Evolutionary conservation across 257 asterid species (phyloP), one percentile per base, ranked within the genome.

Genomic region (Solanum paucissectum): DNA sequence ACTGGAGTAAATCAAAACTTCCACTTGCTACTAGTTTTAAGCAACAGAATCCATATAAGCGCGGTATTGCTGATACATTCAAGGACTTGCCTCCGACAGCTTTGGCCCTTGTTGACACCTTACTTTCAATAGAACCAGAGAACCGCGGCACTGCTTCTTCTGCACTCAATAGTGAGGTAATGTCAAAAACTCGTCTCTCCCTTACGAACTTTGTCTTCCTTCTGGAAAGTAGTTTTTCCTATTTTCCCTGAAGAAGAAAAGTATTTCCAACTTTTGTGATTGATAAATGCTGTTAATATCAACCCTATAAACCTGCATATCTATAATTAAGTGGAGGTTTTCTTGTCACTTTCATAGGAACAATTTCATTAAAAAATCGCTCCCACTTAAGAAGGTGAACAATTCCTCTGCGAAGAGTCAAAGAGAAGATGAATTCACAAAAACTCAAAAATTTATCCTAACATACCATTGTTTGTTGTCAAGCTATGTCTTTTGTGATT

Each of bases 111-210:
- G 42, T 88, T 40, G 83, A 88, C 14, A 11, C 40, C 75, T 74
- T 88, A 37, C 90, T 88, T n/a, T 38, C 77, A 32, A 36, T 88
- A n/a, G 88, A 85, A 55, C 90, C 90, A 64, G 86, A 76, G 20
- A 21, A 32, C 20, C 88, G 88, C 3, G 75, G 86, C 9, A 58
- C 82, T 86, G 87, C 90, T 38, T 52, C 88, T 60, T 76, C 84
- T 40, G 83, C 88, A 10, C 88, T 88, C 76, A 86, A 66, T 29
- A 88, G 83, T 88, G 88, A 85, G 90, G 90, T 85, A 86, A 66
- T 18, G 29, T 46, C 68, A 29, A 81, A 29, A 81, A 18, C 68
- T 46, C 7, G 6, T n/a, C 29, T 81, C 68, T 46, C 68, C 85
- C 21, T 29, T 29, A 32, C 14, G 1, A 27, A 27, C 40, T 8